phyloP scores from a whole-genome alignment of 306 rosid genomes.

The Fragaria vesca region DNA sequence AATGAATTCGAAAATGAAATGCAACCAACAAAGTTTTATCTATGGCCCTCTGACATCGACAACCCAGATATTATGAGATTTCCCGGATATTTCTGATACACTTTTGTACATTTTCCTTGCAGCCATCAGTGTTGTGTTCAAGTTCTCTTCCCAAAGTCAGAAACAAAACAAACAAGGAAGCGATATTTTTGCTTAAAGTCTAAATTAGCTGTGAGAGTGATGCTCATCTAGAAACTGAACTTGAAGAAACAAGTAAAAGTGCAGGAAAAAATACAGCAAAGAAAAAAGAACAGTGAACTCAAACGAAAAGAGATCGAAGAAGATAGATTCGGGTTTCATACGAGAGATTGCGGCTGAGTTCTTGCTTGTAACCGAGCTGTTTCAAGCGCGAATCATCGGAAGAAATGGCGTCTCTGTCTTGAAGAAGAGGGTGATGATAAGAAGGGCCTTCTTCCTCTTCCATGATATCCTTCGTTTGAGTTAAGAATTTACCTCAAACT shows the following conservation, averaged over 20 bases:
- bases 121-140: background rate
- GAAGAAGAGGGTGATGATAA: constrained; percentile 20
- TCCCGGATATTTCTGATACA: background rate
- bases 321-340: background rate
- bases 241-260: background rate
- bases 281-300: background rate
- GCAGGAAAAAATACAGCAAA: background rate
- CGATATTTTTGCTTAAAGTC: background rate
- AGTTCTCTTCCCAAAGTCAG: background rate
- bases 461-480: background rate
- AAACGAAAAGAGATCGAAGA: background rate
- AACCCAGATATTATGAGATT: background rate
- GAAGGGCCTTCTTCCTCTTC: constrained; percentile 4
- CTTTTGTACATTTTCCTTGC: background rate
- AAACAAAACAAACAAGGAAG: background rate
- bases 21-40: background rate
- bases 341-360: constrained; percentile 47
- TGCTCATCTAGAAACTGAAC: background rate
- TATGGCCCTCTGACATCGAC: background rate
- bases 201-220: background rate
- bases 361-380: constrained; percentile 52
- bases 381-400: constrained; percentile 31
- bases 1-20: background rate
- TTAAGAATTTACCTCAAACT: background rate
- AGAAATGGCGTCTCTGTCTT: constrained; percentile 15